These are phyloP conservation scores for Beta lomatogona DNA, from an alignment of 179 eudicot genomes.

Conservation along the genomic window DNA sequence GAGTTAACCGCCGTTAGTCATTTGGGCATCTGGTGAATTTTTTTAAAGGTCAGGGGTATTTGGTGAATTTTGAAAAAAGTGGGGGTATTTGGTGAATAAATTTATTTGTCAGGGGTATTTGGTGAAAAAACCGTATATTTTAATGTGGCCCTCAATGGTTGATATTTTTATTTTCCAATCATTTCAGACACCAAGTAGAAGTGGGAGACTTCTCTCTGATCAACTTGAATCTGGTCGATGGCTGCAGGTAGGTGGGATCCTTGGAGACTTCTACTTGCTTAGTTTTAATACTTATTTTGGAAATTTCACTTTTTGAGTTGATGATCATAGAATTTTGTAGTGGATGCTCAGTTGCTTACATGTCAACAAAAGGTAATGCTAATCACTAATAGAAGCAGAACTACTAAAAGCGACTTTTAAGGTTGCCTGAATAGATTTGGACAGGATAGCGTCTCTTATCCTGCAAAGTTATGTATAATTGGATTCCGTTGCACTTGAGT, in stretches of 20 bases:
- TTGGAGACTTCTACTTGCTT: background rate
- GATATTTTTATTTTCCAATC: conserved; percentile 18
- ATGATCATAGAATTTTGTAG: background rate
- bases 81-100: too few species aligned
- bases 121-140: too few species aligned
- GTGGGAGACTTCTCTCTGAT: conserved; percentile 76
- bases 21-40: too few species aligned
- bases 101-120: too few species aligned
- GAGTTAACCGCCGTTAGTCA: too few species aligned
- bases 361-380: background rate
- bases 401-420: background rate
- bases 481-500: background rate
- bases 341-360: background rate
- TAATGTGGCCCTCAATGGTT: background rate
- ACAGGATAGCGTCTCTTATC: background rate
- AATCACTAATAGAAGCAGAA: background rate
- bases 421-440: background rate
- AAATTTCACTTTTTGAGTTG: conserved; percentile 1
- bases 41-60: too few species aligned
- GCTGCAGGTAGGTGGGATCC: conserved; percentile 69
- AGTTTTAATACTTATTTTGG: background rate
- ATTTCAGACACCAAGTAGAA: conserved; percentile 69
- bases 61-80: too few species aligned
- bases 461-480: background rate
- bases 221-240: conserved; percentile 79